phyloP scores from a whole-genome alignment of 1,139 yeast genomes.

The Suhomyces bokatorum region DNA sequence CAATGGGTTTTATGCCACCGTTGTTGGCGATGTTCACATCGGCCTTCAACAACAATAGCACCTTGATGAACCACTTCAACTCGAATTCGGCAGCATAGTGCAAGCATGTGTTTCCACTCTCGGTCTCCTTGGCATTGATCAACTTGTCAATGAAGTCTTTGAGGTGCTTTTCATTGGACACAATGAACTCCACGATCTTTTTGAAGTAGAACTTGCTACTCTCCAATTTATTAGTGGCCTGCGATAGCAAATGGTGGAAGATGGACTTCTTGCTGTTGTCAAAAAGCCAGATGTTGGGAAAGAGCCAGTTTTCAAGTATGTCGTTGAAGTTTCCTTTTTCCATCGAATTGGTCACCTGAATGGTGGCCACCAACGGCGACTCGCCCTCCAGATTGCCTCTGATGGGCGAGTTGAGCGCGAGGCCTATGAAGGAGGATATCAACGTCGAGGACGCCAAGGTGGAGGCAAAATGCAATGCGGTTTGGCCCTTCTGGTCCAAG shows the following conservation, averaged over 20 bases:
- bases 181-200: slow-evolving; percentile 79
- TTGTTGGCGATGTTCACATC: slow-evolving; percentile 76
- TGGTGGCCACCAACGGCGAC: slow-evolving; percentile 41
- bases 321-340: slow-evolving; percentile 43
- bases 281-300: slow-evolving; percentile 40
- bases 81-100: slow-evolving; percentile 92
- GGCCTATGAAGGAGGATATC: slow-evolving; percentile 37
- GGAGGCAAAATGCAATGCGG: slow-evolving; percentile 49
- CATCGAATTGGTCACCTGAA: slow-evolving; percentile 48
- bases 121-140: slow-evolving; percentile 72
- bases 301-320: slow-evolving; percentile 36
- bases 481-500: slow-evolving; percentile 44
- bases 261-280: slow-evolving; percentile 37
- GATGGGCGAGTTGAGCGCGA: slow-evolving; percentile 43
- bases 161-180: slow-evolving; percentile 51
- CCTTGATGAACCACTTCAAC: slow-evolving; percentile 75
- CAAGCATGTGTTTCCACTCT: slow-evolving; percentile 82
- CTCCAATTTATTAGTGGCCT: slow-evolving; percentile 33
- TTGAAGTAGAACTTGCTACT: slow-evolving; percentile 66
- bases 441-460: slow-evolving; percentile 43
- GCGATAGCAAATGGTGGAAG: slow-evolving; percentile 38
- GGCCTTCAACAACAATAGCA: slow-evolving; percentile 83
- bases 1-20: slow-evolving; percentile 81
- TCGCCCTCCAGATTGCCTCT: slow-evolving; percentile 45
- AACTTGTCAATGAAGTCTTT: slow-evolving; percentile 64